These are phyloP conservation scores for Saccharomycopsis phalli DNA, from an alignment of 1,139 yeast genomes.

Conservation along the genomic window DNA sequence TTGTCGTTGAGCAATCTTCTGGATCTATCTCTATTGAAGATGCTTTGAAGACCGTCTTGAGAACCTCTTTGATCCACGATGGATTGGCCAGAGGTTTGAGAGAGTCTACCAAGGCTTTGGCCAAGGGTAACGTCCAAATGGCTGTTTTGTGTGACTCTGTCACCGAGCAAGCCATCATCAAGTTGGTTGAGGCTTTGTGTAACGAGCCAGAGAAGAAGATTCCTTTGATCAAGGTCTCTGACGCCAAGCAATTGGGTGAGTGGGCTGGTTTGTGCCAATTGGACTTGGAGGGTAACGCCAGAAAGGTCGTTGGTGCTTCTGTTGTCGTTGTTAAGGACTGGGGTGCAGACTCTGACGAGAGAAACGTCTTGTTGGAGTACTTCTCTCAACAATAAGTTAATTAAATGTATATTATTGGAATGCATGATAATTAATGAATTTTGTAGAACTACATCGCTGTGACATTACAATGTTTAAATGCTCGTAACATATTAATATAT, in stretches of 20 bases:
- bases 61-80: conserved; percentile 97
- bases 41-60: conserved; percentile 95
- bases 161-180: conserved; percentile 94
- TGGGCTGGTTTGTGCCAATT: conserved; percentile 99
- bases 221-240: conserved; percentile 98
- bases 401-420: neutral
- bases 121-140: conserved; percentile 96
- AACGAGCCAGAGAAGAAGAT: conserved; percentile 95
- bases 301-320: conserved; percentile 99
- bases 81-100: conserved; percentile 99
- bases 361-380: conserved; percentile 94
- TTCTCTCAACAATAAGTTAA: conserved; percentile 71
- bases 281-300: conserved; percentile 99
- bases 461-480: neutral
- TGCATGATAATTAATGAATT: no score
- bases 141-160: conserved; percentile 97
- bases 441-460: no score
- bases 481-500: no score
- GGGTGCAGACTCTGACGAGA: conserved; percentile 99
- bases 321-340: conserved; percentile 99
- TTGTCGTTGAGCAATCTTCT: conserved; percentile 73
- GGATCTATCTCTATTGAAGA: conserved; percentile 95
- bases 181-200: conserved; percentile 98
- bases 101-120: conserved; percentile 98
- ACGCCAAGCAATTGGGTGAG: conserved; percentile 99